Percentiles rank a stretch among this genome's conserved stretches.
Conservation (phyloP, 2,329 filamentous ascomycete genomes). For the Coniella lustricola region DNA sequence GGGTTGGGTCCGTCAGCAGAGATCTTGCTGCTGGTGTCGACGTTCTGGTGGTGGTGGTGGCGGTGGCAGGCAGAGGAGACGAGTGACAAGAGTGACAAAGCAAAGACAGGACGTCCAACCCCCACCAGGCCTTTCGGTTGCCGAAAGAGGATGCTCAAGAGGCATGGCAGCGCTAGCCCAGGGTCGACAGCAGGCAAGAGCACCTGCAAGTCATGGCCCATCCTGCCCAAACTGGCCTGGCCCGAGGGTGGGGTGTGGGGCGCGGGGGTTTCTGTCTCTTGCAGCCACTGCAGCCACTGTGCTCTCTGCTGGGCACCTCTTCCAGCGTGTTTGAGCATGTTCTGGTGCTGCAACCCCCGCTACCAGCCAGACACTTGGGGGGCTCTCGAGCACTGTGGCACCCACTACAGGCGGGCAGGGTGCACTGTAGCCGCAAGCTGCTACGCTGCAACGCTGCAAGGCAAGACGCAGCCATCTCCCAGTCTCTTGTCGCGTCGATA, state of each 20-base stretch:
- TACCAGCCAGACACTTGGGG: too few relatives aligned
- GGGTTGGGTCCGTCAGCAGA: neutral
- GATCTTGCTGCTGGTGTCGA: too few relatives aligned
- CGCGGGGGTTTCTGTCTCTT: too few relatives aligned
- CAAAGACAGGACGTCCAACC: neutral
- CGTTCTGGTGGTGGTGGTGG: too few relatives aligned
- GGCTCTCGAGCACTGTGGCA: too few relatives aligned
- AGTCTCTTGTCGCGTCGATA: too few relatives aligned
- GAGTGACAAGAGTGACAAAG: neutral
- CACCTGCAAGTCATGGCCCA: constrained; percentile 9
- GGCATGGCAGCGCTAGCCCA: neutral
- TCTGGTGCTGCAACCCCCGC: too few relatives aligned
- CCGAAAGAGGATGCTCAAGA: constrained; percentile 9
- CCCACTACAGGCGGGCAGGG: neutral
- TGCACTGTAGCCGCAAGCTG: neutral
- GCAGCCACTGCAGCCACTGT: too few relatives aligned
- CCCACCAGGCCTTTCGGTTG: constrained; percentile 4
- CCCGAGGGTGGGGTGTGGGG: constrained; percentile 4
- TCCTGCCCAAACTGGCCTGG: constrained; percentile 9
- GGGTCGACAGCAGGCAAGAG: neutral
- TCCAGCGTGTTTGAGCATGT: too few relatives aligned
- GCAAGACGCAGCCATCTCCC: too few relatives aligned
- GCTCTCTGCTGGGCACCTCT: too few relatives aligned
- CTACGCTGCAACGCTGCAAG: neutral
- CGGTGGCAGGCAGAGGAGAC: too few relatives aligned